Evolutionary conservation across 805 yeast genomes (phyloP).

Genomic region (Suhomyces sp.): DNA sequence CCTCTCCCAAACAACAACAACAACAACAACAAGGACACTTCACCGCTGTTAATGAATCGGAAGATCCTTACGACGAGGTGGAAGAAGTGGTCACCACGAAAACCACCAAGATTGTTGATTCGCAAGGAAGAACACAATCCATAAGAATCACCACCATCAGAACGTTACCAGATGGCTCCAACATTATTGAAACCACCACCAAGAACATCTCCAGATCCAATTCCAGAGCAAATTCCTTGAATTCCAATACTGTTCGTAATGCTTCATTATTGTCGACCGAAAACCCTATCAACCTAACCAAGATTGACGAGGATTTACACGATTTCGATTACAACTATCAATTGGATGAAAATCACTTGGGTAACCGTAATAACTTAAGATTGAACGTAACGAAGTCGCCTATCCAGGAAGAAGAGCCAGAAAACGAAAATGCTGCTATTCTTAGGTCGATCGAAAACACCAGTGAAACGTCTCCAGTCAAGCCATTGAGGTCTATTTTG

Average conservation of each 20-base stretch:
- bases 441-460: slow-evolving; percentile 1
- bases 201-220: slow-evolving; percentile 37
- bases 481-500: slow-evolving; percentile 37
- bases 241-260: slow-evolving; percentile 15
- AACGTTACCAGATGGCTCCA: slow-evolving; percentile 42
- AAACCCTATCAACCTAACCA: slow-evolving; percentile 26
- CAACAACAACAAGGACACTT: too few relatives aligned
- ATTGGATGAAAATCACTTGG: slow-evolving; percentile 23
- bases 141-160: slow-evolving; percentile 40
- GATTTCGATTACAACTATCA: slow-evolving; percentile 44
- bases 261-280: slow-evolving; percentile 21
- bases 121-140: slow-evolving; percentile 38
- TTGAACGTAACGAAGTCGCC: not conserved
- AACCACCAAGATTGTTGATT: slow-evolving; percentile 42
- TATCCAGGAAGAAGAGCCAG: not conserved
- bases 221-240: slow-evolving; percentile 33
- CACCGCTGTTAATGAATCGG: slow-evolving; percentile 10
- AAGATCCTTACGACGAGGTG: slow-evolving; percentile 11
- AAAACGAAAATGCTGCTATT: slow-evolving; percentile 6
- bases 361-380: not conserved
- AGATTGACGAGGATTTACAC: slow-evolving; percentile 44
- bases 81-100: slow-evolving; percentile 37
- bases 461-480: slow-evolving; percentile 16
- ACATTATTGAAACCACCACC: slow-evolving; percentile 42
- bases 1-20: slow-evolving; percentile 1